Evolutionary conservation across 1,284 basidiomycete species (phyloP).

Genomic region (Ganoderma lingzhi): DNA sequence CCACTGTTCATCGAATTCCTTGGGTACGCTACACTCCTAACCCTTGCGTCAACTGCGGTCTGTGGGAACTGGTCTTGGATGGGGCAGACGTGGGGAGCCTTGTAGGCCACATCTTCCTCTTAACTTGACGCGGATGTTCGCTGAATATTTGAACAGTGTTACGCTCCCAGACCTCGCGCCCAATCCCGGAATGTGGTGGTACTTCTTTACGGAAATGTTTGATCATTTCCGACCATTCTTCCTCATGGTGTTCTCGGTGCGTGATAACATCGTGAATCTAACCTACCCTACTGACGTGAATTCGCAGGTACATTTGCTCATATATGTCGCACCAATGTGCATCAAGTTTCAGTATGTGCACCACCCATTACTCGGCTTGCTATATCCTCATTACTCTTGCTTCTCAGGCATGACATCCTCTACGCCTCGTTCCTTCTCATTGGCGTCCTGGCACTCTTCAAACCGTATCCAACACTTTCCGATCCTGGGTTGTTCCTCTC

Average conservation of each 20-base stretch:
- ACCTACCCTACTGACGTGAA: neutral
- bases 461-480: slow-evolving; percentile 91
- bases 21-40: slow-evolving; percentile 57
- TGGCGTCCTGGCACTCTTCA: slow-evolving; percentile 87
- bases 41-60: slow-evolving; percentile 57
- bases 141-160: slow-evolving; percentile 34
- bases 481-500: slow-evolving; percentile 90
- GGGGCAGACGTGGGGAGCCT: slow-evolving; percentile 82
- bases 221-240: slow-evolving; percentile 98
- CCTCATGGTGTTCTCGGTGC: slow-evolving; percentile 92
- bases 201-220: slow-evolving; percentile 99
- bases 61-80: slow-evolving; percentile 74
- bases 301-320: slow-evolving; percentile 79
- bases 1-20: slow-evolving; percentile 58
- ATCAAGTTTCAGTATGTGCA: slow-evolving; percentile 82
- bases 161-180: slow-evolving; percentile 87
- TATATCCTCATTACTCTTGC: neutral
- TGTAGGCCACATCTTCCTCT: slow-evolving; percentile 52
- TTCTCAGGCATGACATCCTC: slow-evolving; percentile 81
- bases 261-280: slow-evolving; percentile 34
- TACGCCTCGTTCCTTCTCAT: slow-evolving; percentile 82
- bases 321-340: slow-evolving; percentile 87
- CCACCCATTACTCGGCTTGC: neutral
- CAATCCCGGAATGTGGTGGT: slow-evolving; percentile 97
- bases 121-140: neutral